Evolutionary conservation across 306 rosid species (phyloP).

Genomic region (Pachyrhizus erosus): DNA sequence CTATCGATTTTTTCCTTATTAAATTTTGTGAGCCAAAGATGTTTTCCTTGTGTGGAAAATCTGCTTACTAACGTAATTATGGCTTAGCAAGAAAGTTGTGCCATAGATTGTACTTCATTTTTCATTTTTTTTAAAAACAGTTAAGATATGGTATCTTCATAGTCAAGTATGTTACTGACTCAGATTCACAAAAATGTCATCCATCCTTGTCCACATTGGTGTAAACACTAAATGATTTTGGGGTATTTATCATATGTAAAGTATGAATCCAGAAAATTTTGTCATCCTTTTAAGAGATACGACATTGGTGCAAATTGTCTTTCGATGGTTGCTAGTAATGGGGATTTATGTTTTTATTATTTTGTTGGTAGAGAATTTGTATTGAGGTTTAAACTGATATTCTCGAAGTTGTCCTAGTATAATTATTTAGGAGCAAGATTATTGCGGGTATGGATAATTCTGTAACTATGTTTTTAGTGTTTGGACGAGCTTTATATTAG

Average conservation of each 20-base stretch:
- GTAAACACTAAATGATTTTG: neutral
- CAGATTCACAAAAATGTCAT: neutral
- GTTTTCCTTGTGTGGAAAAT: neutral
- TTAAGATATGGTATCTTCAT: neutral
- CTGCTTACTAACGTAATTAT: conserved; percentile 31
- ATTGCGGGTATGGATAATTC: no score
- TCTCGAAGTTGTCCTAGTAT: neutral
- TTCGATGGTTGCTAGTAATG: neutral
- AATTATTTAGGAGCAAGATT: neutral
- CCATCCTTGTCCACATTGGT: neutral
- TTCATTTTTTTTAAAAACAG: neutral
- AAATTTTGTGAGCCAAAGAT: neutral
- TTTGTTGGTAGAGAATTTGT: neutral
- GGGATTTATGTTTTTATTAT: neutral
- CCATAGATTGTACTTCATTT: conserved; percentile 5
- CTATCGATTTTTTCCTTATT: neutral
- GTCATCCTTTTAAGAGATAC: neutral
- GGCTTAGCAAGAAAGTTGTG: conserved; percentile 26
- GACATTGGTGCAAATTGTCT: neutral
- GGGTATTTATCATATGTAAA: neutral
- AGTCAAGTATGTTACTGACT: neutral
- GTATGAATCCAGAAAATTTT: neutral
- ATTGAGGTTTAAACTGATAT: neutral
- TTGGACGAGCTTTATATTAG: neutral
- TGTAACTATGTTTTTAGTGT: neutral